phyloP scores from a whole-genome alignment of 2,329 filamentous ascomycete species.

The Arthrobotrys sinensis region DNA sequence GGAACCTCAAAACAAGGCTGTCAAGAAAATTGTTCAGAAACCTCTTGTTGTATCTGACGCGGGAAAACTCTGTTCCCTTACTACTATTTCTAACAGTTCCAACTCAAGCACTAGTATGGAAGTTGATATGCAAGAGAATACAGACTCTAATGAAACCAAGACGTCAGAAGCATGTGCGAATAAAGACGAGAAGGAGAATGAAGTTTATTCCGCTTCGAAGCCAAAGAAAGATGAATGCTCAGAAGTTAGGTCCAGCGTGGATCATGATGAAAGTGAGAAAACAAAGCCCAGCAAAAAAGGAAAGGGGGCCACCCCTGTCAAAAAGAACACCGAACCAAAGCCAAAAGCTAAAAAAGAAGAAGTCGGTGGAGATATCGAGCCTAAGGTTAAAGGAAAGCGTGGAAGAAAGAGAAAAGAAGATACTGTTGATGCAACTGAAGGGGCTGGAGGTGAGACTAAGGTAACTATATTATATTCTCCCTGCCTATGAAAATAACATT shows the following conservation, averaged over 20 bases:
- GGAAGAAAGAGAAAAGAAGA: slow-evolving; percentile 30
- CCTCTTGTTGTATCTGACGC: slow-evolving; percentile 22
- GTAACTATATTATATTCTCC: background rate
- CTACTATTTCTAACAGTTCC: slow-evolving; percentile 12
- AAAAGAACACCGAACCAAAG: background rate
- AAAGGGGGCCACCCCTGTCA: background rate
- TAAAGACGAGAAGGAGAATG: background rate
- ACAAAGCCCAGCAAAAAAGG: background rate
- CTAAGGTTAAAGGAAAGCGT: slow-evolving; percentile 29
- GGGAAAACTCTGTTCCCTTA: slow-evolving; percentile 24
- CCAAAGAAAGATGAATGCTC: background rate
- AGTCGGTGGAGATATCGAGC: background rate
- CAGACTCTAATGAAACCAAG: background rate
- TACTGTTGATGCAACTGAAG: background rate
- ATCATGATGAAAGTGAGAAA: background rate
- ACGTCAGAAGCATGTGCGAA: too few species aligned
- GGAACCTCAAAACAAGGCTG: background rate
- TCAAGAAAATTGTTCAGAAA: slow-evolving; percentile 13
- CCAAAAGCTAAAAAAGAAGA: background rate
- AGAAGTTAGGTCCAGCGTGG: background rate
- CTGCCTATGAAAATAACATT: background rate
- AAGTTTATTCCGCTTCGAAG: background rate
- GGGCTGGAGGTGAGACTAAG: background rate
- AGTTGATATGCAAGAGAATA: background rate
- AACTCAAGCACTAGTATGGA: background rate